A percentile compares a stretch with the other conserved stretches of the same genome.
Conservation (phyloP, 2,329 filamentous ascomycete genomes). For the Scedosporium apiospermum region DNA sequence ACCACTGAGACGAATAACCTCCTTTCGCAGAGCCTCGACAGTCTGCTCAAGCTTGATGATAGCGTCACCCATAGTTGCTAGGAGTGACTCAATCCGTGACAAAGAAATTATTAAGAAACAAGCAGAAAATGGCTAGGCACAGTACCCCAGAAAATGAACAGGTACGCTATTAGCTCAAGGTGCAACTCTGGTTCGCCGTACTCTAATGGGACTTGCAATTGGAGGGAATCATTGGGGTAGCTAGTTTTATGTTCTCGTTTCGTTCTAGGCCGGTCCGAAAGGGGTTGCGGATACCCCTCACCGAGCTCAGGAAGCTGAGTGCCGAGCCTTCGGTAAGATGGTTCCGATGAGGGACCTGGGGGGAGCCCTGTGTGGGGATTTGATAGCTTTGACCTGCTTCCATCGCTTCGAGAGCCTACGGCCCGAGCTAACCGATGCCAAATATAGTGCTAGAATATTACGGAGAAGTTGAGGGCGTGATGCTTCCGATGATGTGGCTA, state of each 20-base stretch:
- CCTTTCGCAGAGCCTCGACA: conserved; percentile 10
- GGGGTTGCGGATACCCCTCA: not conserved
- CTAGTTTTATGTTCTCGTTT: not conserved
- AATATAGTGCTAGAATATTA: not conserved
- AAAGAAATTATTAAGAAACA: not conserved
- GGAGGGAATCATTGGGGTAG: not conserved
- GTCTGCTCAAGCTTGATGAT: conserved; percentile 9
- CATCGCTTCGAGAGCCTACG: not conserved
- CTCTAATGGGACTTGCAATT: not conserved
- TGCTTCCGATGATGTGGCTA: not conserved
- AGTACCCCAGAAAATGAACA: no score
- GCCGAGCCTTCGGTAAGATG: not conserved
- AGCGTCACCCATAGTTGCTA: not conserved
- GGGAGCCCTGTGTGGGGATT: not conserved
- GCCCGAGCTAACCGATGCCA: not conserved
- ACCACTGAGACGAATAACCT: conserved; percentile 14
- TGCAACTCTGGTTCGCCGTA: not conserved
- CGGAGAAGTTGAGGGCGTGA: not conserved
- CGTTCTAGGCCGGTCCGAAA: not conserved
- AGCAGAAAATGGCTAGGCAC: not conserved
- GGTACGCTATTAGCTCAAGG: no score
- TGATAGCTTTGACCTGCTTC: not conserved
- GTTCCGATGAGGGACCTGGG: not conserved
- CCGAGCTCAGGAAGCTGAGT: not conserved
- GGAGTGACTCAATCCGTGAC: not conserved